Evolutionary conservation across 148 eudicot species (phyloP).

Genomic region (Rhododendron henanense): DNA sequence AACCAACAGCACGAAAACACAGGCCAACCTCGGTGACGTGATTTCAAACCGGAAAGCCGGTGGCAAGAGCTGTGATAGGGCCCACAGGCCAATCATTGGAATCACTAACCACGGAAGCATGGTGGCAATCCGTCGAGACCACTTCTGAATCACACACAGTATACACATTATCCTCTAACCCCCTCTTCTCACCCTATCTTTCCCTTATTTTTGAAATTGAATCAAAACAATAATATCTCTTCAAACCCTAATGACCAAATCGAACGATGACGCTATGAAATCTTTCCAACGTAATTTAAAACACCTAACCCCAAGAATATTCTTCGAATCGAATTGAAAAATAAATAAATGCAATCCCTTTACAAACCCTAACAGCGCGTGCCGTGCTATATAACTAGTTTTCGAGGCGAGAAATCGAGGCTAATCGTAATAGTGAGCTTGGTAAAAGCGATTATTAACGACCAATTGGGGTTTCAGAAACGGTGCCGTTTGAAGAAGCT

Average conservation of each 20-base stretch:
- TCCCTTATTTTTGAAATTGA: constrained; percentile 17
- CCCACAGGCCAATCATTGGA: constrained; percentile 94
- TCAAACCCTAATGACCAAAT: constrained; percentile 13
- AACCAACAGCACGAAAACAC: constrained; percentile 73
- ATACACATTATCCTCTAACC: constrained; percentile 92
- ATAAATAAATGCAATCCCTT: constrained; percentile 12
- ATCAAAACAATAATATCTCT: neutral
- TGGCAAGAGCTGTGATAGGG: constrained; percentile 83
- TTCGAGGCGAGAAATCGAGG: neutral
- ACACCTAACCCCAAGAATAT: constrained; percentile 17
- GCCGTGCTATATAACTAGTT: constrained; percentile 15
- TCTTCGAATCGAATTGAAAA: neutral
- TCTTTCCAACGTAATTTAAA: constrained; percentile 7
- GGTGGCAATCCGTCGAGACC: constrained; percentile 97
- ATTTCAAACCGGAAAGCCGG: constrained; percentile 92
- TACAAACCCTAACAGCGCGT: constrained; percentile 32
- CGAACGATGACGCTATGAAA: neutral
- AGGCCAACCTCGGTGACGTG: constrained; percentile 88
- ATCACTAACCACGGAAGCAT: constrained; percentile 99
- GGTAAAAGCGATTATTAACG: neutral
- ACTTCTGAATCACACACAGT: constrained; percentile 96
- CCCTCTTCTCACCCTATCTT: constrained; percentile 30
- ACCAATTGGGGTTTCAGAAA: neutral
- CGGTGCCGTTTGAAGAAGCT: constrained; percentile 3
- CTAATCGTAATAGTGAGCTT: neutral